Base-by-base conservation (phyloP, 768 basidiomycete species). In the Mycena crocata region DNA sequence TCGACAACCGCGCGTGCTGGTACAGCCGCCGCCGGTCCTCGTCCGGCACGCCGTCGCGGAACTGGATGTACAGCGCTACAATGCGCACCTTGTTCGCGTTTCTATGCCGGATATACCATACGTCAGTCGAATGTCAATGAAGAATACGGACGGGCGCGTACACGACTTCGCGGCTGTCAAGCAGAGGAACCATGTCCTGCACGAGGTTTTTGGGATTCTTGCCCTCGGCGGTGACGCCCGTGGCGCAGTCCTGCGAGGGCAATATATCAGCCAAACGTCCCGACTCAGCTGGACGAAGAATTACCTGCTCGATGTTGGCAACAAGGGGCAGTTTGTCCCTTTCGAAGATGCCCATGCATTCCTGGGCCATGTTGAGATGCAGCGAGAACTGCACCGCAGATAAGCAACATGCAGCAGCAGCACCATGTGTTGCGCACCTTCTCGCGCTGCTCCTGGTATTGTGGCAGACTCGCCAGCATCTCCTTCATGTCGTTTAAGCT, bases 401-500 rank as follows among this genome's bases (percentile, higher is more conserved):
- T 56, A 26, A 63, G 44, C n/a, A n/a, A 3, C 14, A n/a, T 4
- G n/a, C 37, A 13, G 35, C 17, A 0, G 48, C 30, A 12, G 44
- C 4, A 12, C 6, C 0, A 19, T 26, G 3, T 1, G 13, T 23
- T n/a, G 0, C 34, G 51, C 23, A 92, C 95, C 88, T 95, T 96
- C 77, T 99, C 96, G 62, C 97, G 87, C 71, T 95, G 93, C 69
- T 98, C 96, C 79, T 96, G 93, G 72, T 93, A 98, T 78, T 98
- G 95, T 2, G 96, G 96, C 66, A 99, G 77, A 74, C 84, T 94
- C 34, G 98, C 98, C 35, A 99, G 84, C 97, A 99, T 98, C 74
- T 99, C 98, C 79, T 98, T 98, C 94, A 99, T 96, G 79, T 98
- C 97, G 73, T 96, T 97, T 50, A 99, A 77, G 72, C 89, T 96